phyloP scores from a whole-genome alignment of 106 monocot genomes.

The Platanthera zijinensis region DNA sequence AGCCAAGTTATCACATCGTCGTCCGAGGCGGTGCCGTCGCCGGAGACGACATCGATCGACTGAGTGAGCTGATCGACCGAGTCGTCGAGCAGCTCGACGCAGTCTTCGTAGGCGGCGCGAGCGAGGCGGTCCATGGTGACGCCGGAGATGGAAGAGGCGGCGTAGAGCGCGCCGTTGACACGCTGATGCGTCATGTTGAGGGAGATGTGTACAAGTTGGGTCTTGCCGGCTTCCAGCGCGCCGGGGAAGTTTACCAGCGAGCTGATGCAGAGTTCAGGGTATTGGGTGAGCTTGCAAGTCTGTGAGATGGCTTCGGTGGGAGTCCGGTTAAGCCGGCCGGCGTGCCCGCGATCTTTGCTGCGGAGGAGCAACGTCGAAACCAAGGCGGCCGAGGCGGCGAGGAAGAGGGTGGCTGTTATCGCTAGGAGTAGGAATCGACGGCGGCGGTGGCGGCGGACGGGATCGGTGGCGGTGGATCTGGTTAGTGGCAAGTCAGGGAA shows the following conservation, averaged over 20 bases:
- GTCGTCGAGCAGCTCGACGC: conserved; percentile 80
- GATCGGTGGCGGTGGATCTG: neutral
- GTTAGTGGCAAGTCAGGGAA: neutral
- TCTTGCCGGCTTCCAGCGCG: conserved; percentile 27
- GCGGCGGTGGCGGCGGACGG: neutral
- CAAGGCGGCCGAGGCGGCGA: conserved; percentile 17
- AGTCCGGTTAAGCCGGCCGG: neutral
- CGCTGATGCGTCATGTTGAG: conserved; percentile 78
- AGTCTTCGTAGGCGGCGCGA: conserved; percentile 68
- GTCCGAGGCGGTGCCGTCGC: conserved; percentile 9
- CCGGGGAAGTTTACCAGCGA: conserved; percentile 68
- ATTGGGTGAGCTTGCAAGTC: conserved; percentile 43
- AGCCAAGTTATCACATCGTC: conserved; percentile 86
- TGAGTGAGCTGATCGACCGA: conserved; percentile 50
- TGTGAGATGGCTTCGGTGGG: conserved; percentile 46
- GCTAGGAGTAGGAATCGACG: conserved; percentile 11
- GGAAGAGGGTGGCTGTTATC: conserved; percentile 19
- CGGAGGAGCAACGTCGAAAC: conserved; percentile 12
- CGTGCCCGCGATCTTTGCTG: neutral
- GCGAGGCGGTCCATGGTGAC: conserved; percentile 29
- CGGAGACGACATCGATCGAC: conserved; percentile 31
- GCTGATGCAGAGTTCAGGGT: conserved; percentile 47
- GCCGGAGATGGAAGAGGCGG: conserved; percentile 40
- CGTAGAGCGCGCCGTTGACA: conserved; percentile 45
- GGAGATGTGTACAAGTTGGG: conserved; percentile 65